phyloP scores from a whole-genome alignment of 371 early-diverging fungal genomes.

The Dentiscutata heterogama region DNA sequence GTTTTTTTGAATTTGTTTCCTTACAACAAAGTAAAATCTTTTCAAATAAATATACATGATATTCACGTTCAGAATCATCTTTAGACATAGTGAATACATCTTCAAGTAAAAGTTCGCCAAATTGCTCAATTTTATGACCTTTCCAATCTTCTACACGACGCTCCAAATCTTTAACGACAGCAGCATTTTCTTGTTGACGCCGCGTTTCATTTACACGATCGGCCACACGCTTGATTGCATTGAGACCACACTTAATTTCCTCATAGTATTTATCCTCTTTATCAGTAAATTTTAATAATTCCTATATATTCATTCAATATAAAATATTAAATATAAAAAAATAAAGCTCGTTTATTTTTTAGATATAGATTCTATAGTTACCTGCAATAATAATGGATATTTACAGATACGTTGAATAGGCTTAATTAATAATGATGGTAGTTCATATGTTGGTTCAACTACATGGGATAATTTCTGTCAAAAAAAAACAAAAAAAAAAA shows the following conservation, averaged over 20 bases:
- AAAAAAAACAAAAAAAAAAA: background rate
- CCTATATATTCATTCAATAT: constrained; percentile 49
- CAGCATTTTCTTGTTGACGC: constrained; percentile 87
- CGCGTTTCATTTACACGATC: constrained; percentile 93
- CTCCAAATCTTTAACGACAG: constrained; percentile 80
- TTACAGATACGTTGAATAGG: constrained; percentile 98
- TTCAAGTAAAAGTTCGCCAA: constrained; percentile 84
- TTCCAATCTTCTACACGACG: constrained; percentile 89
- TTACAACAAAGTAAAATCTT: constrained; percentile 90
- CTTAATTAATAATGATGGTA: constrained; percentile 94
- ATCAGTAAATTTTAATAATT: constrained; percentile 84
- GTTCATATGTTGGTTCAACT: constrained; percentile 85
- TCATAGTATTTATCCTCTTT: constrained; percentile 73
- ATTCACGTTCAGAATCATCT: constrained; percentile 77
- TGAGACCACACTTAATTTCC: constrained; percentile 83
- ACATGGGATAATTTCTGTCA: constrained; percentile 56
- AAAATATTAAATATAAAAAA: background rate
- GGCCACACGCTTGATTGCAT: constrained; percentile 87
- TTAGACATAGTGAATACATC: constrained; percentile 85
- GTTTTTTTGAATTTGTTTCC: constrained; percentile 62
- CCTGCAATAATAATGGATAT: constrained; percentile 90
- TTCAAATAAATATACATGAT: constrained; percentile 90
- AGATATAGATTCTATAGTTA: constrained; percentile 47
- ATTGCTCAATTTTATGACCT: constrained; percentile 73
- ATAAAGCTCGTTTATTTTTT: background rate